Evolutionary conservation across 257 asterid species (phyloP), one percentile per base, ranked within the genome.

Genomic region (Dorcoceras hygrometricum): DNA sequence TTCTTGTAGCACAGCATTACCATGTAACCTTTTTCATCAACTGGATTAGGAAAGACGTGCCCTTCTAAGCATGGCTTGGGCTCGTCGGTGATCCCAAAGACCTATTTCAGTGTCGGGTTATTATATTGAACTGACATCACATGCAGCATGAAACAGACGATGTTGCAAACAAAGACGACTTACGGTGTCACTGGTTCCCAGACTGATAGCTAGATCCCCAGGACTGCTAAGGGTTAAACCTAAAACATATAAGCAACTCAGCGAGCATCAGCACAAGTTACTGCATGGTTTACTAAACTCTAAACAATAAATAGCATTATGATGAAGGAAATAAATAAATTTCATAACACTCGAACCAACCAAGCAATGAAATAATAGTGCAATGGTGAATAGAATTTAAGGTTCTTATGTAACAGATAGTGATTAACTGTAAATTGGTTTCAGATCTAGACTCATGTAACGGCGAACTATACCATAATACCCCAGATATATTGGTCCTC

Each of bases 151-250:
- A 6, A 22, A 14, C 66, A 61, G 29, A 65, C 57, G 16, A 26
- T 0, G 23, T 14, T 69, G 77, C 56, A 67, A 69, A 50, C 20
- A 54, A 57, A 23, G 57, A 59, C 5, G 20, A 69, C 84, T 83
- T 79, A 90, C 98, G 23, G 98, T 93, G 80, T 90, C 98, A 73
- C 98, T 90, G 66, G 98, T 93, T 69, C 98, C 98, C 71, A 93
- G 91, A 78, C 97, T 90, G 67, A 93, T 83, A 22, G 95, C 98
- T 43, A 93, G 79, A 82, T 93, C 98, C 53, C 97, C 98, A 19
- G 86, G 87, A 73, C 83, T 68, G 65, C 80, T 88, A 63, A 93
- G 94, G 27, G 96, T 90, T 84, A 90, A 73, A 24, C 97, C 96
- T 90, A 39, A 70, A 74, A 57, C 65, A 31, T 59, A 70, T 19